phyloP scores from a whole-genome alignment of 2,329 filamentous ascomycete species.

The Aspergillus nomiae region DNA sequence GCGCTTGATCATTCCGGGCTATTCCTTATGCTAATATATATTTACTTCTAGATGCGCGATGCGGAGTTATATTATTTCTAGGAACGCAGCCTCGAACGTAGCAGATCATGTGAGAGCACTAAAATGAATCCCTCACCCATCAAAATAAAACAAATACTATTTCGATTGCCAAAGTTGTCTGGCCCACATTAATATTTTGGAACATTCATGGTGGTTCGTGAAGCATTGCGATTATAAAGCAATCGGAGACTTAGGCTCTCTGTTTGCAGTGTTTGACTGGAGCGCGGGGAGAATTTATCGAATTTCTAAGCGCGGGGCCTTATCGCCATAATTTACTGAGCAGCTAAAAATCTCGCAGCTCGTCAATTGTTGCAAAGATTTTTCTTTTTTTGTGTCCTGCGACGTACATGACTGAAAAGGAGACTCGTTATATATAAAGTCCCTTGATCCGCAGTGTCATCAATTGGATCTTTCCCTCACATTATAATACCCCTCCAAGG shows the following conservation, averaged over 20 bases:
- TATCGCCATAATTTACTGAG: slow-evolving; percentile 15
- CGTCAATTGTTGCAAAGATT: neutral
- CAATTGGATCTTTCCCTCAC: neutral
- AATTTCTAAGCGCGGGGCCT: slow-evolving; percentile 32
- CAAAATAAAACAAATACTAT: too few relatives aligned
- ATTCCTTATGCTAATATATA: too few relatives aligned
- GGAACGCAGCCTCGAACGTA: too few relatives aligned
- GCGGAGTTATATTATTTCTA: too few relatives aligned
- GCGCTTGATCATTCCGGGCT: too few relatives aligned
- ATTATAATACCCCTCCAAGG: neutral
- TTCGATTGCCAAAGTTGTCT: neutral
- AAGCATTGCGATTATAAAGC: neutral
- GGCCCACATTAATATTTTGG: neutral
- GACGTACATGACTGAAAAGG: neutral
- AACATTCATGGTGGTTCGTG: neutral
- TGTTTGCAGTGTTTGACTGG: slow-evolving; percentile 29
- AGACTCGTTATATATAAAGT: neutral
- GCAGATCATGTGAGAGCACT: neutral
- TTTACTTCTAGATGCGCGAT: too few relatives aligned
- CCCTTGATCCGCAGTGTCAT: neutral
- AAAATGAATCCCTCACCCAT: neutral
- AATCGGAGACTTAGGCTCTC: neutral
- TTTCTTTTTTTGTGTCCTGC: neutral
- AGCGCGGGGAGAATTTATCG: slow-evolving; percentile 25
- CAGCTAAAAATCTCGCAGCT: slow-evolving; percentile 11